Evolutionary conservation across 2,329 filamentous ascomycete species (phyloP), one percentile per base, ranked within the genome.

Genomic region (Rhynchosporium secalis): DNA sequence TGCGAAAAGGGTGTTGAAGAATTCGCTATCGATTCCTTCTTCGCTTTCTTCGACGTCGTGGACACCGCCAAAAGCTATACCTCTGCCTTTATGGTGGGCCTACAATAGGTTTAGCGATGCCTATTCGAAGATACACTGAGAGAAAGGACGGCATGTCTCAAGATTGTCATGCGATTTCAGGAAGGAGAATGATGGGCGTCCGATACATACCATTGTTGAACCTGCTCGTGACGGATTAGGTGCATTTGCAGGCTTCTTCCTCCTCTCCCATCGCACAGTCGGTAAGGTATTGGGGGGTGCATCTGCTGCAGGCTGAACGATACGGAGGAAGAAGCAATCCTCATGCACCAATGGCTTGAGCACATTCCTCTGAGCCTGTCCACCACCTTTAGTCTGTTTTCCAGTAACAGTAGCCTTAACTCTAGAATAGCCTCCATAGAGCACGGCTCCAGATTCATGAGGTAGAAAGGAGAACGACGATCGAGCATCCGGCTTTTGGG

Each of bases 11-110:
- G 88, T 85, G 71, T 97, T 94, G 79, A 98, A 99, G 77, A 99
- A 99, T 75, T 97, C 93, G 73, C 91, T 96, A 60, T 99, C 94
- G 68, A 99, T 96, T 3, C 91, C 92, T 75, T 99, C 95, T 74
- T 96, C 93, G 67, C 86, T 94, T 73, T 93, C 85, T 75, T 96
- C 92, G 0, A 96, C 89, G 69, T 96, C 93, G 71, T 97, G 92
- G 3, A 99, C 95, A 58, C 95, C 95, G 49, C 95, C 95, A 74
- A 98, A 98, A 71, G 92, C 78, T 62, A 99, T 94, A 0, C 95
- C 95, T 64, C 95, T 86, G 0, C 94, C 93, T 76, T 94, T 95
- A 78, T 99, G 95, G 75, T 88, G 91, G 0, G 92, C 86, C 33
- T 36, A 36, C 5, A 10, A 36, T 36, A 36, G 33, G 9, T 5